Conservation (phyloP, 352 stramenopile genomes). For the Globisporangium solare region DNA sequence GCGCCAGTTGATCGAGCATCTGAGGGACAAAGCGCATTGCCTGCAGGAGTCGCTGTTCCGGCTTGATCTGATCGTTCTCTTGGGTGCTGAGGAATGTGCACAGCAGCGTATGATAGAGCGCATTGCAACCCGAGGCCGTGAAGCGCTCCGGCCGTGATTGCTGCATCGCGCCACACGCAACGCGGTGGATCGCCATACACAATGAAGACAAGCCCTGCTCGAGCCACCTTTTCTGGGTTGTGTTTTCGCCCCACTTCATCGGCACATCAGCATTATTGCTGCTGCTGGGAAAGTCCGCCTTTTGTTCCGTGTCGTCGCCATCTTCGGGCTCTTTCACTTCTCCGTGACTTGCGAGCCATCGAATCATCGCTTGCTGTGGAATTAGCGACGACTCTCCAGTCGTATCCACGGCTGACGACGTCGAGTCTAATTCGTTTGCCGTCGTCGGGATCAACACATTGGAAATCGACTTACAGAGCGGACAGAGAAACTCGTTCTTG, state of each 20-base stretch:
- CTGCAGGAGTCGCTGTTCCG: constrained; percentile 55
- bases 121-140: constrained; percentile 66
- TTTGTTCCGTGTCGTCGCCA: constrained; percentile 23
- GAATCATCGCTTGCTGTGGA: constrained; percentile 29
- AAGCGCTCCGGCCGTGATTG: constrained; percentile 81
- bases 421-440: constrained; percentile 41
- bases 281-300: constrained; percentile 6
- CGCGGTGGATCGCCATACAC: constrained; percentile 83
- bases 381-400: constrained; percentile 1
- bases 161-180: constrained; percentile 77
- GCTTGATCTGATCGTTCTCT: constrained; percentile 55
- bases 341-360: constrained; percentile 36
- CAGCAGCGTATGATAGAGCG: constrained; percentile 75
- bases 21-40: constrained; percentile 72
- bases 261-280: background rate
- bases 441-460: constrained; percentile 93
- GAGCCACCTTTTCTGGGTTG: constrained; percentile 47
- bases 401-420: background rate
- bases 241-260: constrained; percentile 12
- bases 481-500: constrained; percentile 96
- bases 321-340: constrained; percentile 13
- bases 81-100: constrained; percentile 66
- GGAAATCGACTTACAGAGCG: constrained; percentile 96
- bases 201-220: constrained; percentile 66
- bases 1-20: constrained; percentile 59